Evolutionary conservation across 805 yeast genomes (phyloP), one percentile per base, ranked within the genome.

Genomic region (Komagataella ulmi): DNA sequence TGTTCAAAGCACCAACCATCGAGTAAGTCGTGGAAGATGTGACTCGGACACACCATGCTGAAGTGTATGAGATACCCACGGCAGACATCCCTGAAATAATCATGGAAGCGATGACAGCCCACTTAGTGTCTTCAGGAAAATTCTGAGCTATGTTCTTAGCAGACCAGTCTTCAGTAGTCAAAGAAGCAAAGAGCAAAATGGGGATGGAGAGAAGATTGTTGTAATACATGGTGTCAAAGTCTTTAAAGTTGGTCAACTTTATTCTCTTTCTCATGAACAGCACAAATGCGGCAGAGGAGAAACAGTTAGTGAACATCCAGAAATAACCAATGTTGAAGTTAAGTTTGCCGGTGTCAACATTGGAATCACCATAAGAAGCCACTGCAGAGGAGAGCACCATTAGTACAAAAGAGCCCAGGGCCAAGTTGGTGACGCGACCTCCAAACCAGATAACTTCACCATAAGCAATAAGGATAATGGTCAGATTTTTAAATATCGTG

Each of bases 1-100:
- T 93, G 81, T 93, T 93, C 69, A 93, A 80, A 52, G 99, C 99
- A 69, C 99, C 99, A 54, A 93, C 98, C 99, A 93, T 93, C 51
- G 97, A 88, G 75, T 93, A 93, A 52, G 99, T 93, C 52, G 99
- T 93, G 24, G 98, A 90, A 19, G 97, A 88, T 47, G 99, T 93
- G 57, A 93, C 98, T 74, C 99, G 88, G 58, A 93, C 96, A 80
- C 99, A 93, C 99, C 99, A 93, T 55, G 97, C 99, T 10, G 98
- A 89, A 71, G 97, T 88, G 80, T 93, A 93, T 47, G 98, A 91
- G 67, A 93, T 93, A 73, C 96, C 97, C 51, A 93, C 96, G 36
- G 97, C 85, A 47, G 95, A 84, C 59, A 87, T 79, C 69, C 99
- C 99, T 44, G 97, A 88, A 65, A 91, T 78, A 56, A 93, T 62